Conservation (phyloP, 23 red algal species). For the Cyanidium caldarium region DNA sequence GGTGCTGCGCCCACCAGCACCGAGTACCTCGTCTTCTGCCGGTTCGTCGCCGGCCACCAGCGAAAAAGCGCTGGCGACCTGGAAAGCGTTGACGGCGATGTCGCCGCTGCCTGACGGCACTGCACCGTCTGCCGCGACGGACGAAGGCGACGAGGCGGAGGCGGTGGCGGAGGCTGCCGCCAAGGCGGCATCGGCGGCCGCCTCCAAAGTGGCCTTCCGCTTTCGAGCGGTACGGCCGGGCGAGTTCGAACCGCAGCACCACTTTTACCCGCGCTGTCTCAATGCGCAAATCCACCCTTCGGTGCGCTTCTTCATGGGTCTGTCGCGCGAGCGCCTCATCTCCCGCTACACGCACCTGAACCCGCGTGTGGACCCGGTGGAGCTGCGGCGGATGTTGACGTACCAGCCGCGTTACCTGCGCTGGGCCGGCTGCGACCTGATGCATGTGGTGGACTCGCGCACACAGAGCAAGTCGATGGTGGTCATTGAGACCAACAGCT, state of each 20-base stretch:
- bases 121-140: too few relatives aligned
- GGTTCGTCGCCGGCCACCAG: too few relatives aligned
- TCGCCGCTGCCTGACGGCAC: too few relatives aligned
- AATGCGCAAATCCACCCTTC: conserved; percentile 23
- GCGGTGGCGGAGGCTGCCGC: background rate
- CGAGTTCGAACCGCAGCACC: conserved; percentile 11
- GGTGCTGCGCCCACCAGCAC: too few relatives aligned
- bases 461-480: conserved; percentile 16
- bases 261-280: conserved; percentile 17
- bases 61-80: too few relatives aligned
- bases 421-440: conserved; percentile 24
- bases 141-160: background rate
- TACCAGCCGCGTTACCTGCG: conserved; percentile 14
- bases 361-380: conserved; percentile 8
- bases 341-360: conserved; percentile 13
- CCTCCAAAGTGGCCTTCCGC: background rate
- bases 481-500: conserved; percentile 23
- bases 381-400: background rate
- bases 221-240: conserved; percentile 14
- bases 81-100: too few relatives aligned
- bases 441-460: conserved; percentile 10
- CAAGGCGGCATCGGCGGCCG: background rate
- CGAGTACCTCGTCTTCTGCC: too few relatives aligned
- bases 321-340: conserved; percentile 15
- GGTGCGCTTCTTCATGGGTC: conserved; percentile 17